Base-by-base conservation (phyloP, 768 basidiomycete species). In the Panaeolus papilionaceus region DNA sequence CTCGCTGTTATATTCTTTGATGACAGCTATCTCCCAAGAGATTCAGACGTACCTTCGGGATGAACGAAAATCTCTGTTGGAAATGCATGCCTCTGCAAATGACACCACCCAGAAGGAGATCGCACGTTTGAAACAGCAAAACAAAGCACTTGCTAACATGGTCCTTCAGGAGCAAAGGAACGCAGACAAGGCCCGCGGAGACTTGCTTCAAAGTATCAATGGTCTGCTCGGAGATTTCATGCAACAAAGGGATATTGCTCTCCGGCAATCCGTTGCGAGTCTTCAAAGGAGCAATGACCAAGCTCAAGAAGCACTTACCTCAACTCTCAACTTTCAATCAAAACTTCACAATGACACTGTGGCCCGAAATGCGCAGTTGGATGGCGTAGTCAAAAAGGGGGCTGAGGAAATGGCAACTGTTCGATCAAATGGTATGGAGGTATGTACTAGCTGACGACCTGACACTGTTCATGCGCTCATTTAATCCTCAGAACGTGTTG, bases 191-290 rank as follows among this genome's bases (percentile, higher is more conserved):
- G 87, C 92, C 1, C 91, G 89, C 67, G 88, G 89, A 47, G 91
- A 92, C 45, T 76, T 97, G 12, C 77, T 96, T n/a, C 85, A 90
- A 47, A 90, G 89, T 44, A 84, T 97, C 62, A 91, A 92, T 0
- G 82, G 82, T 3, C 82, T 96, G 70, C 79, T 98, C 2, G 88
- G 86, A 11, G 89, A 86, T 33, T 96, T 92, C 76, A 84, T 89
- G 38, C 78, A 85, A 49, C 85, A 89, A 61, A 87, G 92, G 37
- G 91, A 96, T 74, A 81, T 83, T 16, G 87, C 86, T 20, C 79
- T 95, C 64, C 83, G 85, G 45, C 86, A 88, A 33, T 85, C 88
- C 1, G 82, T 93, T 63, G 79, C 79, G 0, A 75, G 78, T 47
- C 79, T 93, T 28, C 83, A 85, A 42, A 80, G 80, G 26, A 87